Percentiles rank a stretch among this genome's conserved stretches.
Evolutionary conservation across 2,329 filamentous ascomycete species (phyloP).

Genomic region (Mollisiaceae sp.): DNA sequence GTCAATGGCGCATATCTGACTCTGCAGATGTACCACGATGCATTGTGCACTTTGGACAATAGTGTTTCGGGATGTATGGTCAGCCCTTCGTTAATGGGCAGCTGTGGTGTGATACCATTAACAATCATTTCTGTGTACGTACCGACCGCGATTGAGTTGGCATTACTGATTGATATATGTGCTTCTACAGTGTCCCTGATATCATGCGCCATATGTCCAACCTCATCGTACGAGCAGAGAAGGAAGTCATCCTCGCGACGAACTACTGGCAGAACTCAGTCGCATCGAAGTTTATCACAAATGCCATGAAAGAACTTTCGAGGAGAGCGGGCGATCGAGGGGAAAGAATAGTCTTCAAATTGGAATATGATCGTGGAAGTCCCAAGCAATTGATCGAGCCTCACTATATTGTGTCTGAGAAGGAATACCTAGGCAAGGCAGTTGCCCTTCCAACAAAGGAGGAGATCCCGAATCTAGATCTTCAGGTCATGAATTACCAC

Average conservation of each 20-base stretch:
- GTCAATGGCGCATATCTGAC: conserved; percentile 15
- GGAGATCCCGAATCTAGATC: conserved; percentile 73
- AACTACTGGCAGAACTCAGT: conserved; percentile 74
- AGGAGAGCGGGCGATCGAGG: conserved; percentile 63
- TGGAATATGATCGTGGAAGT: conserved; percentile 78
- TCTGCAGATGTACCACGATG: conserved; percentile 39
- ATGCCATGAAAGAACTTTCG: conserved; percentile 73
- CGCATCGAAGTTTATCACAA: conserved; percentile 69
- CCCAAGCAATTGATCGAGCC: conserved; percentile 68
- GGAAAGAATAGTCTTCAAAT: conserved; percentile 67
- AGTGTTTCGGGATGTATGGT: conserved; percentile 52
- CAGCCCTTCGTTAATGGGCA: conserved; percentile 64
- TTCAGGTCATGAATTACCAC: conserved; percentile 77
- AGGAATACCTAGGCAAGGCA: conserved; percentile 61
- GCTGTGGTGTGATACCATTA: conserved; percentile 67
- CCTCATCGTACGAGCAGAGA: conserved; percentile 72
- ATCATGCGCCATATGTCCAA: conserved; percentile 78
- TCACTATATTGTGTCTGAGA: conserved; percentile 63
- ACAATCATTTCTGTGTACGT: conserved; percentile 67
- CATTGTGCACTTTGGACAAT: conserved; percentile 35
- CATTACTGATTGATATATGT: conserved; percentile 30
- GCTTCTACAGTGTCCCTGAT: conserved; percentile 60
- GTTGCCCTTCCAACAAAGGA: conserved; percentile 65
- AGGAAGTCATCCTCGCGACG: conserved; percentile 75
- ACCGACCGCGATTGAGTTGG: neutral